Evolutionary conservation across 805 yeast genomes (phyloP).

Genomic region (Starmerella ratchasimensis): DNA sequence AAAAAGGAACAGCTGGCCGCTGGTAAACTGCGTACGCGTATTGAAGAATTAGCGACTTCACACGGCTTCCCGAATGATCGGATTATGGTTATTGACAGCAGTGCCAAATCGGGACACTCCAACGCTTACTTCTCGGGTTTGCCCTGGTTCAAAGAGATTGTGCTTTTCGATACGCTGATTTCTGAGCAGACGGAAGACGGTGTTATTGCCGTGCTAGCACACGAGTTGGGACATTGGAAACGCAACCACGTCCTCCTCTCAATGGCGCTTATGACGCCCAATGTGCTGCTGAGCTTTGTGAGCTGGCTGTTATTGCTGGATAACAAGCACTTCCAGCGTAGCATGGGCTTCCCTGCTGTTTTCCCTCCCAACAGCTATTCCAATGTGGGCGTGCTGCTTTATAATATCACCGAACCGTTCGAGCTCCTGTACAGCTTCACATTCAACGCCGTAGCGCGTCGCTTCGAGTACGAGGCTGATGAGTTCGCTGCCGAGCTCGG

Average conservation of each 20-base stretch:
- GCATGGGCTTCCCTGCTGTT: conserved; percentile 55
- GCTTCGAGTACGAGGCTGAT: conserved; percentile 89
- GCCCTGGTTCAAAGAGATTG: conserved; percentile 95
- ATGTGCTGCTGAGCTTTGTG: conserved; percentile 55
- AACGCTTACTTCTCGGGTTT: conserved; percentile 93
- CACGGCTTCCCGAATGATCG: conserved; percentile 78
- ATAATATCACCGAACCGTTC: conserved; percentile 67
- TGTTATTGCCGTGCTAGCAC: conserved; percentile 92
- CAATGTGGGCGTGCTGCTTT: conserved; percentile 69
- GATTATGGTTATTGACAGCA: conserved; percentile 87
- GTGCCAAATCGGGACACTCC: conserved; percentile 89
- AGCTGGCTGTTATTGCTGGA: conserved; percentile 66
- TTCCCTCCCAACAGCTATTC: conserved; percentile 58
- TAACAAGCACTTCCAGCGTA: conserved; percentile 60
- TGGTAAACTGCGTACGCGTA: conserved; percentile 71
- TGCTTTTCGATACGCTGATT: conserved; percentile 80
- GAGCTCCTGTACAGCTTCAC: conserved; percentile 50
- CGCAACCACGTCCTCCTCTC: conserved; percentile 41
- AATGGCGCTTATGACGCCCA: conserved; percentile 28
- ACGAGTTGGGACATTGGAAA: conserved; percentile 97
- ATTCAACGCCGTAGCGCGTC: conserved; percentile 62
- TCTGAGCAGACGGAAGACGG: conserved; percentile 63
- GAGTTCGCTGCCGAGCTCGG: conserved; percentile 67
- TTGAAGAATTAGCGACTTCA: conserved; percentile 61
- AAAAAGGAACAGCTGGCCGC: conserved; percentile 79